Evolutionary conservation across 768 basidiomycete species (phyloP), one percentile per base, ranked within the genome.

Genomic region (Suillus occidentalis): DNA sequence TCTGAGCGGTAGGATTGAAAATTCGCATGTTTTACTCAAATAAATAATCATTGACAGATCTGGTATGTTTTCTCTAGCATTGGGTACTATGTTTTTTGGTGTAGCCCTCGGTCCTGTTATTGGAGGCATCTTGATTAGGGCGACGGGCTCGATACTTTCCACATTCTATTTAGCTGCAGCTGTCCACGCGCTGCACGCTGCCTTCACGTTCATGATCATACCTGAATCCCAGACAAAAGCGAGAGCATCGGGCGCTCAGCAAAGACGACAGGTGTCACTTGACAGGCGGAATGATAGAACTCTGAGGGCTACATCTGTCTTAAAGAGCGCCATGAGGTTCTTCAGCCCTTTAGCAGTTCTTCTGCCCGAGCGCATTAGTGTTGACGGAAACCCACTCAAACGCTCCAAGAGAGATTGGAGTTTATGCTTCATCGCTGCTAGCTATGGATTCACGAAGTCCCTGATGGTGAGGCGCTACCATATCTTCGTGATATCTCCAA

Each of bases 31-130:
- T 3, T 4, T 62, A 57, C 7, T 52, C 22, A 62, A 45, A 58
- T 69, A 28, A 69, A 64, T 61, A 7, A 25, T 36, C 55, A 63
- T 50, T 34, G 8, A 9, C 63, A 92, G 91, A 60, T 87, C 90
- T 6, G 84, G 84, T 6, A 79, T 81, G 25, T 88, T 91, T 71
- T 91, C 92, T 1, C 74, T 90, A 39, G 78, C 80, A 52, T 76
- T 87, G 2, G 95, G 95, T 1, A 78, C 92, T 4, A 65, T 89
- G 53, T 93, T 91, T 75, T 72, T 79, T 10, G 95, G 95, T n/a
- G 82, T 91, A 71, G 89, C 89, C 1, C 37, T 91, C 22, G 95
- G 95, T 0, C 95, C 95, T 6, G 82, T 86, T 4, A 64, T 95
- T 0, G 92, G 93, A 16, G 82, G 85, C 60, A 64, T 91, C 42